Evolutionary conservation across 2,329 filamentous ascomycete genomes (phyloP), one percentile per base, ranked within the genome.

Genomic region (Pochonia chlamydosporia): DNA sequence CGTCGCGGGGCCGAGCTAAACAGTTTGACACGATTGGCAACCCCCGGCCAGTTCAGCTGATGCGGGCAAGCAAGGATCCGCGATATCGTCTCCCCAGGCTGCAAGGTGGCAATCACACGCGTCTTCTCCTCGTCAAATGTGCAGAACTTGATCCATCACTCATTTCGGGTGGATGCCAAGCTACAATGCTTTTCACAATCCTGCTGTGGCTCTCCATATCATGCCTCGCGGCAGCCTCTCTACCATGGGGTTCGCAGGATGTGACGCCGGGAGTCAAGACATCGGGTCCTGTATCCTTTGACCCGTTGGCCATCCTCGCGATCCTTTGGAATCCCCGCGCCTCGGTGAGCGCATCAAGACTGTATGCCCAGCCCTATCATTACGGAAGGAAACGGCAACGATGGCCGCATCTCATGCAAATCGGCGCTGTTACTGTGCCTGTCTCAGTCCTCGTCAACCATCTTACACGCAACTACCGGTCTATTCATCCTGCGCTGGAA

Each of bases 271-370:
- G n/a, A 11, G 23, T 44, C 20, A 44, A 44, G 28, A 18, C 23
- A 28, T 40, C 44, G 3, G 0, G 20, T 10, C 31, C 44, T 8
- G 37, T 46, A 8, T 16, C 36, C 26, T 40, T 46, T 20, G 44
- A 46, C 24, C 44, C 44, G 24, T 23, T 41, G 14, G 44, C 36
- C 36, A 36, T 46, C 16, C 44, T 41, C 36, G 44, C 44, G 21
- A 42, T 47, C 25, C 44, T 42, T 16, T 47, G 44, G 44, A 47
- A 36, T 36, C 37, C 44, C 10, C 44, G 37, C n/a, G 44, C 44
- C n/a, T 47, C 26, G 6, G 39, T 35, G 24, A 47, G 44, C 21
- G 44, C 44, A 6, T 3, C 25, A 18, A 10, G 39, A 41, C 18
- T 42, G n/a, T 42, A 47, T 26, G 44, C 44, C 20, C 44, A 42